Conservation (phyloP, 176 grass and related monocot genomes). For the Typha latifolia region DNA sequence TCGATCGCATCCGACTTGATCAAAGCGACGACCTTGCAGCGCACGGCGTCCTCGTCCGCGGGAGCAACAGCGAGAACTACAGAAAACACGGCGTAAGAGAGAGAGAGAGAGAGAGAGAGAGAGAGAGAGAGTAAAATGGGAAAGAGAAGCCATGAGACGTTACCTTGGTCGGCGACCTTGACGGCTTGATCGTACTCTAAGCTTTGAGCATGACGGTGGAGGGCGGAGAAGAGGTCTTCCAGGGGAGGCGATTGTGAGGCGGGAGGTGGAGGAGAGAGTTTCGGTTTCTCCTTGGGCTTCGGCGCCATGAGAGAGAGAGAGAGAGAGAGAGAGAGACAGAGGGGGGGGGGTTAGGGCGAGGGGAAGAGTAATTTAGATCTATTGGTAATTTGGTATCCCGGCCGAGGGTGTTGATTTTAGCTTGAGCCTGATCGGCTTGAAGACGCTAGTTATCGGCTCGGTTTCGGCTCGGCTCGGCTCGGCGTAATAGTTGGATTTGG, state of each 20-base stretch:
- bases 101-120: background rate
- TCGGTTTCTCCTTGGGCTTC: conserved; percentile 48
- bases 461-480: no score
- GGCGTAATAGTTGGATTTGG: no score
- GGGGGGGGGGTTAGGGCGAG: background rate
- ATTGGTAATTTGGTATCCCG: no score
- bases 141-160: background rate
- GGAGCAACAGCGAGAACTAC: conserved; percentile 63
- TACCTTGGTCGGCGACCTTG: conserved; percentile 92
- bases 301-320: conserved; percentile 40
- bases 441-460: no score
- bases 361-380: background rate
- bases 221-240: conserved; percentile 70
- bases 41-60: conserved; percentile 80
- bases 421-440: no score
- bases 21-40: conserved; percentile 84
- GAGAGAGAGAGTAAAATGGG: background rate
- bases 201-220: conserved; percentile 54
- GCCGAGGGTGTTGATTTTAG: no score
- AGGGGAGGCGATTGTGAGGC: conserved; percentile 29
- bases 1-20: conserved; percentile 73
- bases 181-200: conserved; percentile 37
- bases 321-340: conserved; percentile 9
- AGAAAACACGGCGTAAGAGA: conserved; percentile 4
- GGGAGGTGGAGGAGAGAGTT: conserved; percentile 23